Evolutionary conservation across 805 yeast species (phyloP).

Genomic region (Ogataea pilisensis): DNA sequence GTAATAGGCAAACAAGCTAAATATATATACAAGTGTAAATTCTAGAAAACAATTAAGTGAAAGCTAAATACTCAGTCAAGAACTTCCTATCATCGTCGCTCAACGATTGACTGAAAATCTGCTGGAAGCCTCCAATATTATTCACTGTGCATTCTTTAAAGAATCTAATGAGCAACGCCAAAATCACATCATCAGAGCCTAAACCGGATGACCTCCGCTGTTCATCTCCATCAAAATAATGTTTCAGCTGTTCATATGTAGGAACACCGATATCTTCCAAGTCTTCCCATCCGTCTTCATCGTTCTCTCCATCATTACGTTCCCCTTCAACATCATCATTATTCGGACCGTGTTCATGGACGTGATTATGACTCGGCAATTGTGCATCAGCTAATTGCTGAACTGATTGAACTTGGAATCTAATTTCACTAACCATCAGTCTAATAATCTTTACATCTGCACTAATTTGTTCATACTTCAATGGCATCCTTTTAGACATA

Average conservation of each 20-base stretch:
- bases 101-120: constrained; percentile 41
- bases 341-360: constrained; percentile 10
- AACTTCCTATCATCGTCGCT: constrained; percentile 50
- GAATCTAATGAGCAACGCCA: constrained; percentile 42
- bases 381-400: constrained; percentile 37
- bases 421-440: constrained; percentile 64
- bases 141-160: constrained; percentile 53
- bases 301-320: constrained; percentile 37
- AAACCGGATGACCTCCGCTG: constrained; percentile 27
- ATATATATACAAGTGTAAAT: background rate
- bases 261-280: constrained; percentile 63
- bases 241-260: constrained; percentile 56
- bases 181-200: constrained; percentile 28
- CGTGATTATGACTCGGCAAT: constrained; percentile 5
- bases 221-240: constrained; percentile 45
- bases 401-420: constrained; percentile 47
- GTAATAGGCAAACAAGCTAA: too few species aligned
- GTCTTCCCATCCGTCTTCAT: constrained; percentile 72
- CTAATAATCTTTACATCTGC: constrained; percentile 71
- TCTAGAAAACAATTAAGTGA: constrained; percentile 11
- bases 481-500: constrained; percentile 64
- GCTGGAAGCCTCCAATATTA: constrained; percentile 48
- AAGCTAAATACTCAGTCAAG: constrained; percentile 40
- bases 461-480: constrained; percentile 58
- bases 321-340: constrained; percentile 10